Conservation (phyloP, 768 basidiomycete genomes). For the Boletus edulis region DNA sequence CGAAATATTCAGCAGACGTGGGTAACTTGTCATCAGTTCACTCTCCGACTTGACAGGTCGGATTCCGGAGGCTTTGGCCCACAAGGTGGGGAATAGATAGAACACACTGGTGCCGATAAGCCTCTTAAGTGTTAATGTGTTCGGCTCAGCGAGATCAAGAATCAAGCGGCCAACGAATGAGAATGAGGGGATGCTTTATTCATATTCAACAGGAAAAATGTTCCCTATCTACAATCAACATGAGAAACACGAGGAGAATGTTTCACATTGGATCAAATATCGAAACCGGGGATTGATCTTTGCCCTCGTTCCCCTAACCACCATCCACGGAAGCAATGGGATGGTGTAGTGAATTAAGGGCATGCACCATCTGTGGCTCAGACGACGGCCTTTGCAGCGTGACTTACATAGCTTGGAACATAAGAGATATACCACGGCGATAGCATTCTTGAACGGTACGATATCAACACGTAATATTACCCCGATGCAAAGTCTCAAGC, state of each 20-base stretch:
- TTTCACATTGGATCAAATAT: constrained; percentile 19
- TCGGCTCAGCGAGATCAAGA: neutral
- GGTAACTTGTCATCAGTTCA: neutral
- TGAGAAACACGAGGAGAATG: constrained; percentile 11
- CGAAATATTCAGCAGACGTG: too few species aligned
- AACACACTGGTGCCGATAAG: too few species aligned
- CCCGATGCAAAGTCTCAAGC: constrained; percentile 43
- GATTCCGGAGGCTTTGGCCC: too few species aligned
- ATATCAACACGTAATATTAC: constrained; percentile 7
- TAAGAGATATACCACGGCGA: constrained; percentile 15
- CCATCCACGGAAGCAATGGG: constrained; percentile 44
- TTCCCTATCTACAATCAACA: constrained; percentile 20
- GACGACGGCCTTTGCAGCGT: neutral
- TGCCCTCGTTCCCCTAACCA: constrained; percentile 87
- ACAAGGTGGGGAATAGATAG: too few species aligned
- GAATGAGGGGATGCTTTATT: neutral
- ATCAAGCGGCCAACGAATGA: neutral
- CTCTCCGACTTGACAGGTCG: constrained; percentile 2
- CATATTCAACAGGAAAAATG: constrained; percentile 11
- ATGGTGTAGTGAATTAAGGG: constrained; percentile 77
- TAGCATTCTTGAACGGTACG: constrained; percentile 16
- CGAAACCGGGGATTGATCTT: constrained; percentile 41
- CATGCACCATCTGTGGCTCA: constrained; percentile 27
- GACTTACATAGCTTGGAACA: constrained; percentile 7
- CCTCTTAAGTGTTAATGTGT: too few species aligned